Conservation (phyloP, 768 basidiomycete genomes). For the Pholiota conissans region DNA sequence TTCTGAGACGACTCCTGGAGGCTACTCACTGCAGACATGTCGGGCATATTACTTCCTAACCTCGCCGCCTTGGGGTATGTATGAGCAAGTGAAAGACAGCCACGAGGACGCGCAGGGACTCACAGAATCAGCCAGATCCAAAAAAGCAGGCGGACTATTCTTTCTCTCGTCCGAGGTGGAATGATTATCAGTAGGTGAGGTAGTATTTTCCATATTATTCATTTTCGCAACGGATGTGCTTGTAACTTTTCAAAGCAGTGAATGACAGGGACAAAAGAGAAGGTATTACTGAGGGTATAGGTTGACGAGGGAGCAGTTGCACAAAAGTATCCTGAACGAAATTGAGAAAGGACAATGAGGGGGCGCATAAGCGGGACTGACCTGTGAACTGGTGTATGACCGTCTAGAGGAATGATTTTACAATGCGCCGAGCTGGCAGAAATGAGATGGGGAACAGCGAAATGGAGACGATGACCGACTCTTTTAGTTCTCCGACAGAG, state of each 20-base stretch:
- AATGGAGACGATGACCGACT: constrained; percentile 33
- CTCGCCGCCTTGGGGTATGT: constrained; percentile 63
- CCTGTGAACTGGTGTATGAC: constrained; percentile 68
- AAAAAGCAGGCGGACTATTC: constrained; percentile 88
- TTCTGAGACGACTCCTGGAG: not conserved
- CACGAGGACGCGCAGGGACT: constrained; percentile 31
- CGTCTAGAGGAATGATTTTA: constrained; percentile 82
- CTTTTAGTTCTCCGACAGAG: constrained; percentile 44
- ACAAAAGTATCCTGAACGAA: constrained; percentile 60
- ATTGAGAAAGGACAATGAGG: constrained; percentile 23
- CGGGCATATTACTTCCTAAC: constrained; percentile 83
- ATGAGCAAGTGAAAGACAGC: constrained; percentile 20
- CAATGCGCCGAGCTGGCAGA: constrained; percentile 55
- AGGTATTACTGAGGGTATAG: constrained; percentile 49
- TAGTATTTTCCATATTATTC: constrained; percentile 73
- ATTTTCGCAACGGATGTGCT: constrained; percentile 52
- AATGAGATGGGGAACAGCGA: constrained; percentile 18
- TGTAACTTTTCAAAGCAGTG: constrained; percentile 52
- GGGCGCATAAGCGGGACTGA: constrained; percentile 37
- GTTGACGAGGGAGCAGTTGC: constrained; percentile 59
- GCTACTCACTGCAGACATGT: constrained; percentile 75
- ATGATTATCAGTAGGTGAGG: constrained; percentile 71
- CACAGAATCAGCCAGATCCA: constrained; percentile 93
- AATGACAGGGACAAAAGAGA: constrained; percentile 57
- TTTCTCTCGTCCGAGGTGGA: constrained; percentile 69